Evolutionary conservation across 108 stramenopile genomes (phyloP).

Genomic region (Cyclotella sp.): DNA sequence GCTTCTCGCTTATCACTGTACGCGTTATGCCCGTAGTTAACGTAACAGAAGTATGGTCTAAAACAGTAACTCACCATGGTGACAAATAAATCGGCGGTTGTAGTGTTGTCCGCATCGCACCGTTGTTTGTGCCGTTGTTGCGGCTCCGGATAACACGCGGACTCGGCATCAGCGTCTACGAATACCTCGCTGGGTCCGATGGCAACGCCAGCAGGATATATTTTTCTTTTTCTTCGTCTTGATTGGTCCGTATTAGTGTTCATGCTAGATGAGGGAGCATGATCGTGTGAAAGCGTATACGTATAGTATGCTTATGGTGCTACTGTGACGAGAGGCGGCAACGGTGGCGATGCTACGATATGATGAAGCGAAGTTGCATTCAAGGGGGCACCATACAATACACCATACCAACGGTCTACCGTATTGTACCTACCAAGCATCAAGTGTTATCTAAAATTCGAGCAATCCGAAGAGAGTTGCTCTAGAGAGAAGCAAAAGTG

Average conservation of each 20-base stretch:
- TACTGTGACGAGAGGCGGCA: too few relatives aligned
- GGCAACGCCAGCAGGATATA: constrained; percentile 7
- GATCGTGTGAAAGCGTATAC: background rate
- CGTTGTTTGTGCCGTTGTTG: background rate
- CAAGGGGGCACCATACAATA: too few relatives aligned
- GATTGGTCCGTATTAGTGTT: background rate
- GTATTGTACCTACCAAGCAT: too few relatives aligned
- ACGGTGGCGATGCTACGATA: too few relatives aligned
- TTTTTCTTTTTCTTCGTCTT: constrained; percentile 6
- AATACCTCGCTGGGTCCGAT: constrained; percentile 4
- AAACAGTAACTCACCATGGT: constrained; percentile 39
- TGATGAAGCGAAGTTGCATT: too few relatives aligned
- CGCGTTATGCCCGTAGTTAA: background rate
- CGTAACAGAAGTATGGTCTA: background rate
- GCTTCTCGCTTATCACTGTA: too few relatives aligned
- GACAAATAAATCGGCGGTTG: constrained; percentile 40
- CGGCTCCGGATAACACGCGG: background rate
- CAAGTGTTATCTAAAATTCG: too few relatives aligned
- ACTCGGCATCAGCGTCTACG: background rate
- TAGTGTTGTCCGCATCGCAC: background rate
- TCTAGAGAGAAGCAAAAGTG: too few relatives aligned
- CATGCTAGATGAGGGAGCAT: background rate
- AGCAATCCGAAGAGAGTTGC: too few relatives aligned
- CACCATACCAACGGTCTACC: too few relatives aligned
- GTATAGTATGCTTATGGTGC: too few relatives aligned